These are phyloP conservation scores for Acacia pycnantha DNA, from an alignment of 331 rosid genomes.

Conservation along the genomic window DNA sequence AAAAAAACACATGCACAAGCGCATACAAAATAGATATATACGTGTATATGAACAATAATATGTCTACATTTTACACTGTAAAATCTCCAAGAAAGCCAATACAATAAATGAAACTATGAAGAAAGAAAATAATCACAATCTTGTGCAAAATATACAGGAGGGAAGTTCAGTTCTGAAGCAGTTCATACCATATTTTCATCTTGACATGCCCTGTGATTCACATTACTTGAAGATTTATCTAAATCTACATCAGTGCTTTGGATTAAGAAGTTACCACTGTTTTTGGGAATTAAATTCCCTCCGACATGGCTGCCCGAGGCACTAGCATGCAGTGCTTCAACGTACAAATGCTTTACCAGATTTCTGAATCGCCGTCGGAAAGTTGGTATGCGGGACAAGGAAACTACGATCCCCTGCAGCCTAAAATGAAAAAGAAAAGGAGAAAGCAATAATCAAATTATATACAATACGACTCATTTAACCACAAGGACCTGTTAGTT, in stretches of 20 bases:
- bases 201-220: slow-evolving; percentile 2
- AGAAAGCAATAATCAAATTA: background rate
- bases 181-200: slow-evolving; percentile 20
- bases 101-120: background rate
- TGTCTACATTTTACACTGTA: background rate
- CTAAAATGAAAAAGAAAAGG: slow-evolving; percentile 24
- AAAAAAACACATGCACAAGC: background rate
- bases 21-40: background rate
- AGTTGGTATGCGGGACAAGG: slow-evolving; percentile 68
- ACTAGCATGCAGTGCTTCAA: slow-evolving; percentile 58
- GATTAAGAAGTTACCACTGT: slow-evolving; percentile 3
- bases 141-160: background rate
- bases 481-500: background rate
- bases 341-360: slow-evolving; percentile 55
- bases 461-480: background rate
- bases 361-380: slow-evolving; percentile 64
- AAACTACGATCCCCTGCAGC: slow-evolving; percentile 71
- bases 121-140: background rate
- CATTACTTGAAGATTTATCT: slow-evolving; percentile 24
- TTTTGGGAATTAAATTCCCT: slow-evolving; percentile 23
- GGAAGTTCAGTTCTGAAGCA: background rate
- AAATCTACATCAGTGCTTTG: slow-evolving; percentile 17
- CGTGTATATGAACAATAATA: background rate
- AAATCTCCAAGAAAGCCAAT: background rate
- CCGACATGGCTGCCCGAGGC: slow-evolving; percentile 41